Base-by-base conservation (phyloP, 176 grass and related monocot species). In the Bothriochloa decipiens region DNA sequence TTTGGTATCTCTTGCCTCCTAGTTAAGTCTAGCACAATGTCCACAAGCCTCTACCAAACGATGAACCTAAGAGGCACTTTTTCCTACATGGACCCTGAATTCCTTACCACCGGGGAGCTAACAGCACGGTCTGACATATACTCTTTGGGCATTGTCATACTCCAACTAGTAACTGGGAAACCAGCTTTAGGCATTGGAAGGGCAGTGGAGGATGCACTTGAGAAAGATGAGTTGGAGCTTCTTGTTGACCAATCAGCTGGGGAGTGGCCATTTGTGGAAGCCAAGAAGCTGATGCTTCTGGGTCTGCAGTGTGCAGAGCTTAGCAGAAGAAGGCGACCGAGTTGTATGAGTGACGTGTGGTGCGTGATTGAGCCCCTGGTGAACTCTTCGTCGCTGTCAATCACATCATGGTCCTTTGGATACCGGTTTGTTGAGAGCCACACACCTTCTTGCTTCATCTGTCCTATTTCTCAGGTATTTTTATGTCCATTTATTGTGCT, bases 381-480 rank as follows among this genome's bases (percentile, higher is more conserved):
- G 25, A 83, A 88, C 64, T 77, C 81, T 58, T 85, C 87, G 85
- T 83, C 72, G 0, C 15, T 82, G 33, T 79, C 76, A 18, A 18
- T 50, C 53, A 37, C 32, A 55, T 33, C 75, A 53, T 14, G 27
- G 11, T 73, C 55, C 26, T 73, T 45, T 46, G 70, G 65, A 74
- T 40, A 28, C 17, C 23, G 13, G 33, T 13, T 74, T 15, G 43
- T 84, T 68, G 52, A 81, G 68, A 91, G 29, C 61, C 22, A 23
- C 18, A 53, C 76, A 29, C 92, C 90, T 23, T 90, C 81, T 41
- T 95, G 88, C 63, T 93, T 98, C 82, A 61, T 93, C 11, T 93
- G 95, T 83, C 95, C 90, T 49, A 94, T 97, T 67, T 81, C 85
- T 81, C 92, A 94, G 94, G 94, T 94, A 88, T 29, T 66, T 64